A percentile compares a stretch with the other conserved stretches of the same genome.
phyloP scores from a whole-genome alignment of 305 asterid genomes.

The Fraxinus paxiana region DNA sequence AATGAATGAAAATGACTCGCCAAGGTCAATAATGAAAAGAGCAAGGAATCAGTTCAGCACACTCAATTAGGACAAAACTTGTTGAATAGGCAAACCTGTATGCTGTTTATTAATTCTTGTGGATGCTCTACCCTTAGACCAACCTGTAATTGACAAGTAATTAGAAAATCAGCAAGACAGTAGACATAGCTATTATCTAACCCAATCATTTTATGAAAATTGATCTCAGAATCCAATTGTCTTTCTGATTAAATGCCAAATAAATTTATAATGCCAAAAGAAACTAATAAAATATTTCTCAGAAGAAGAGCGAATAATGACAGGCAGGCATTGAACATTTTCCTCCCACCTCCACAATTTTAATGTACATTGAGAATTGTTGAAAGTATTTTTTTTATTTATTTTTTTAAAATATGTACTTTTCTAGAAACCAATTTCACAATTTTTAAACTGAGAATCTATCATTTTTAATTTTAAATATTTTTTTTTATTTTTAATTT shows the following conservation, averaged over 20 bases:
- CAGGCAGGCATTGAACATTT: neutral
- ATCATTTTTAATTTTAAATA: neutral
- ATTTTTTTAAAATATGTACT: neutral
- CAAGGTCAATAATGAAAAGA: neutral
- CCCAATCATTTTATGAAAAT: conserved; percentile 9
- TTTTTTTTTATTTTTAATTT: no score
- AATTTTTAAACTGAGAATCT: neutral
- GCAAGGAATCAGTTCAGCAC: neutral
- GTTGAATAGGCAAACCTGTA: conserved; percentile 52
- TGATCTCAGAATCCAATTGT: conserved; percentile 7
- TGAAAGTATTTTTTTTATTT: neutral
- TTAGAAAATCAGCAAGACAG: conserved; percentile 12
- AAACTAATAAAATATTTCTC: neutral
- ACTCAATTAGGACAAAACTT: neutral
- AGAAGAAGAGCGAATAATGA: neutral
- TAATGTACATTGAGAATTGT: neutral
- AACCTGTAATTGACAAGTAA: conserved; percentile 43
- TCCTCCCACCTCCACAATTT: neutral
- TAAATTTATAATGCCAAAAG: neutral
- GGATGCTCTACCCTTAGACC: conserved; percentile 98
- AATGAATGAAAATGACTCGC: neutral
- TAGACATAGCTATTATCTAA: neutral
- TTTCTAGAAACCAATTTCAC: neutral
- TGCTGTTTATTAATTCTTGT: conserved; percentile 76
- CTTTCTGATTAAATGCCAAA: conserved; percentile 16